Base-by-base conservation (phyloP, 208 protist genomes). In the Crithidia brevicula region DNA sequence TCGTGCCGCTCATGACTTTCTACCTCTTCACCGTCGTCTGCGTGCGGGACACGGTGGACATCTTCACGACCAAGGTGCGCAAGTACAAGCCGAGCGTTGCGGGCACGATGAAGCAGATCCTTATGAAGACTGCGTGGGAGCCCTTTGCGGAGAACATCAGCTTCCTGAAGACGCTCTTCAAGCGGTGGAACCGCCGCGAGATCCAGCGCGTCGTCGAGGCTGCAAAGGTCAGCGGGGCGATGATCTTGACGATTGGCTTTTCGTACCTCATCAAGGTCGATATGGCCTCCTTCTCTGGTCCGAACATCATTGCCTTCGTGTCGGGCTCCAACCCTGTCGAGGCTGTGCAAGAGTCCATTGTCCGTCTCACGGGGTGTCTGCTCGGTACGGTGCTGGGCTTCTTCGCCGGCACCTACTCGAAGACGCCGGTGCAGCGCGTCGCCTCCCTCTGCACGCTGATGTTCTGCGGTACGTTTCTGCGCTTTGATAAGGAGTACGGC, bases 291-390 rank as follows among this genome's bases (percentile, higher is more conserved):
- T 81, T 96, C 65, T 86, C 88, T 4, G 91, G 91, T 9, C 91
- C 91, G 28, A 93, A 83, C 70, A 94, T 94, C 72, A 96, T 96
- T 67, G 91, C 91, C 54, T 96, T 96, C 64, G 85, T 96, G 18
- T 85, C 88, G 10, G 87, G 88, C 34, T 81, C 66, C 16, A 96
- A 94, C 79, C 88, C 91, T 5, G 91, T 94, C 13, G 91, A 96
- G 67, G 86, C 91, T 3, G 62, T 96, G 30, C 88, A 94, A 73
- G 85, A 86, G 22, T 94, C 88, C 23, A 83, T 94, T 43, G 86
- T 92, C 28, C 88, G 91, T 50, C 79, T 96, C 11, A 94, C 85
- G 3, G 91, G 86, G 16, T 92, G 85, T 68, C 81, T 96, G 52
- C 63, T 96, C n/a, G 91, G 91, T 47, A 92, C 83, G 10, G 91